Percentiles rank a stretch among this genome's conserved stretches.
Conservation (phyloP, 176 grass and related monocot species). For the Rhynchospora tenuis region DNA sequence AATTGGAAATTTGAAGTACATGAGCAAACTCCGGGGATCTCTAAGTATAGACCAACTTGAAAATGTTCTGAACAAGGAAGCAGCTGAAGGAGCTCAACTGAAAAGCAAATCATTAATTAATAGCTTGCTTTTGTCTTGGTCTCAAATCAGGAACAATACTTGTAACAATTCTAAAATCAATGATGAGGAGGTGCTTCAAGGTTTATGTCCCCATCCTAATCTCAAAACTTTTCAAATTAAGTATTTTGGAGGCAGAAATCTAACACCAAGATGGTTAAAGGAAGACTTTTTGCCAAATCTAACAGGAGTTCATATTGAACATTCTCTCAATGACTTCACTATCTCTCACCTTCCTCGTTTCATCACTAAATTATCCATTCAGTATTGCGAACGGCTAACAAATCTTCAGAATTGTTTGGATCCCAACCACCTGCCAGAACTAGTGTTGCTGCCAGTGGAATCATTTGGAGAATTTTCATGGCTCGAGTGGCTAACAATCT, state of each 20-base stretch:
- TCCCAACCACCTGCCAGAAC: not conserved
- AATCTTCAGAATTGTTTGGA: slow-evolving; percentile 2
- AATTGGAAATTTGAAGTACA: not conserved
- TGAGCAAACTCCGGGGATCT: not conserved
- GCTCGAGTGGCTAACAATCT: not conserved
- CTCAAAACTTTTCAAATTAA: not conserved
- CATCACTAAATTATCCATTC: not conserved
- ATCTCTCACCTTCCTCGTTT: not conserved
- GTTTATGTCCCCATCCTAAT: slow-evolving; percentile 19
- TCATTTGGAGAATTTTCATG: not conserved
- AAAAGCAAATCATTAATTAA: not conserved
- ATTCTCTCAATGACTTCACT: not conserved
- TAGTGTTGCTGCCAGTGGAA: not conserved
- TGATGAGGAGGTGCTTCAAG: not conserved
- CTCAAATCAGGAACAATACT: too few relatives aligned
- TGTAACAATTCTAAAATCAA: not conserved
- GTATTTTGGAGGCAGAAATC: not conserved
- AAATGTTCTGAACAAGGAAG: not conserved
- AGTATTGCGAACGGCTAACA: not conserved
- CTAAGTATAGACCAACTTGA: not conserved
- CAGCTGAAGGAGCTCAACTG: slow-evolving; percentile 3
- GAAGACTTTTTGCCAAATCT: not conserved
- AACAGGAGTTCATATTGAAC: not conserved
- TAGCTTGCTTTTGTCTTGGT: not conserved
- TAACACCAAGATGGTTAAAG: slow-evolving; percentile 1